Evolutionary conservation across 2,329 filamentous ascomycete species (phyloP).

Genomic region (Verticillium albo-atrum): DNA sequence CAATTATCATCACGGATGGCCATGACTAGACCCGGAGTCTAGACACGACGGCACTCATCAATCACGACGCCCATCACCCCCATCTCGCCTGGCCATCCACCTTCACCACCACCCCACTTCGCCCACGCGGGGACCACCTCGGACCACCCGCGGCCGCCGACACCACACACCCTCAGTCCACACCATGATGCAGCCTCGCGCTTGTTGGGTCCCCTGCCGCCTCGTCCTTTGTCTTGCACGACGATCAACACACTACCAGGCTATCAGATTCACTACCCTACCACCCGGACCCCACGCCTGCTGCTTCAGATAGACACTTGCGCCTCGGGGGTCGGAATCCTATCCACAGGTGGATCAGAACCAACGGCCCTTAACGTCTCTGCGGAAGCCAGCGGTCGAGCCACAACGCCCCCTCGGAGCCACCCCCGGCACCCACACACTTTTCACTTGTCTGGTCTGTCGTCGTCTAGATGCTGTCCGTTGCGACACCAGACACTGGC

Average conservation of each 20-base stretch:
- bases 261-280: background rate
- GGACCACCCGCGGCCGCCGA: constrained; percentile 7
- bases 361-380: background rate
- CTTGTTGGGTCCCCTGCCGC: constrained; percentile 2
- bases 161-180: constrained; percentile 3
- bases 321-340: background rate
- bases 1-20: background rate
- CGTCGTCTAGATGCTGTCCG: background rate
- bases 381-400: background rate
- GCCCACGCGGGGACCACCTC: constrained; percentile 1
- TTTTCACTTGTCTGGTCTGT: background rate
- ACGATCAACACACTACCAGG: background rate
- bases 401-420: background rate
- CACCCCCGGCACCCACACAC: background rate
- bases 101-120: background rate
- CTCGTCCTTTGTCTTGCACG: constrained; percentile 5
- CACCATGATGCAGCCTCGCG: constrained; percentile 2
- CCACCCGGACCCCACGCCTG: constrained; percentile 7
- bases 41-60: background rate
- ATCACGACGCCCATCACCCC: background rate
- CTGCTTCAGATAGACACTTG: constrained; percentile 7
- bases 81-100: constrained; percentile 1
- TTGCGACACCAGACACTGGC: background rate
- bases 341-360: background rate
- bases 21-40: background rate